These are phyloP conservation scores for Carex pumila DNA, from an alignment of 176 grass and related monocot species.

Conservation along the genomic window DNA sequence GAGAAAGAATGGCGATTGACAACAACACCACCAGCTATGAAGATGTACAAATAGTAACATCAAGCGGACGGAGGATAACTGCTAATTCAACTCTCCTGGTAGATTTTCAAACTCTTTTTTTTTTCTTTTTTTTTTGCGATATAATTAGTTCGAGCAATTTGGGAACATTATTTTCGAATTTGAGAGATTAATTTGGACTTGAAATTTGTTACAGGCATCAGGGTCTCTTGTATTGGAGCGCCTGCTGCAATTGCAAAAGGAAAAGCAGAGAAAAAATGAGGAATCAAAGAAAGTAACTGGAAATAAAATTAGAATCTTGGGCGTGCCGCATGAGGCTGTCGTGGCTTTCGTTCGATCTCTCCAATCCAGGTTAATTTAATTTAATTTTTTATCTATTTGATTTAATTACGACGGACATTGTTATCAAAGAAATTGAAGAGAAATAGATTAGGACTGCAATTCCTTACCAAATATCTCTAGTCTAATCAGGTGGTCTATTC, in stretches of 20 bases:
- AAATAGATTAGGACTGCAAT: background rate
- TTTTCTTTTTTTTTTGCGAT: background rate
- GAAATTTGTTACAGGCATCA: slow-evolving; percentile 27
- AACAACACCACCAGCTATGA: background rate
- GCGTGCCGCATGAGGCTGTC: slow-evolving; percentile 30
- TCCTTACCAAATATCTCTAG: too few species aligned
- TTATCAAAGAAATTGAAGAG: background rate
- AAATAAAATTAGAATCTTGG: slow-evolving; percentile 35
- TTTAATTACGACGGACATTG: background rate
- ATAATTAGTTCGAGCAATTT: background rate
- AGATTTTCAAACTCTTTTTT: background rate
- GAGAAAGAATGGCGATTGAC: background rate
- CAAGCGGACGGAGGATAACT: slow-evolving; percentile 37
- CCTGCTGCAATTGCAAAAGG: slow-evolving; percentile 28
- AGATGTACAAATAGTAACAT: slow-evolving; percentile 52
- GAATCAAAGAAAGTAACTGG: slow-evolving; percentile 6
- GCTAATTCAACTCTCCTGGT: slow-evolving; percentile 70
- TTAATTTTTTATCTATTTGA: background rate
- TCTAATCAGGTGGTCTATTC: too few species aligned
- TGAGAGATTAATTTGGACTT: background rate
- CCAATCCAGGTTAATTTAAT: slow-evolving; percentile 17
- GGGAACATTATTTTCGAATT: background rate
- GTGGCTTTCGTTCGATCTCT: slow-evolving; percentile 67
- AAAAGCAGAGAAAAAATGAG: slow-evolving; percentile 8
- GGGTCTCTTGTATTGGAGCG: slow-evolving; percentile 58